Conservation (phyloP, 805 yeast species). For the Candida arabinofermentans region DNA sequence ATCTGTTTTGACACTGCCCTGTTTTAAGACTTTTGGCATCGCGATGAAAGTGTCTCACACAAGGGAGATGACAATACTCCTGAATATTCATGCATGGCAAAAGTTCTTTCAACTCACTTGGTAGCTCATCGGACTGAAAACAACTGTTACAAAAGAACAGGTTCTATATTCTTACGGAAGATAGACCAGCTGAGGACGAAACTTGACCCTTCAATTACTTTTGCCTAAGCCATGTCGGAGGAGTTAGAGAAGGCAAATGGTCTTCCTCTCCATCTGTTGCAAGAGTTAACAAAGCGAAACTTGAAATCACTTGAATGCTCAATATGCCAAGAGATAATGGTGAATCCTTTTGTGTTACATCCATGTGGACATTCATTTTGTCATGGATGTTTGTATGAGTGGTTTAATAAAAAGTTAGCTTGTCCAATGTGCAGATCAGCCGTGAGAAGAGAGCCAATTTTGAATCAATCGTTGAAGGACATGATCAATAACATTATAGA, state of each 20-base stretch:
- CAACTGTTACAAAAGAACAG: background rate
- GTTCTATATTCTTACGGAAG: too few species aligned
- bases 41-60: too few species aligned
- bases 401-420: conserved; percentile 55
- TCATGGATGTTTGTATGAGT: conserved; percentile 57
- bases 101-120: too few species aligned
- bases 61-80: too few species aligned
- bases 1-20: too few species aligned
- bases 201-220: too few species aligned
- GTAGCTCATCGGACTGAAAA: too few species aligned
- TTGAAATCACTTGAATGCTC: conserved; percentile 45
- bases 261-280: conserved; percentile 16
- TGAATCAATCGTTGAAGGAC: conserved; percentile 51
- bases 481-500: conserved; percentile 39
- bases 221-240: conserved; percentile 1
- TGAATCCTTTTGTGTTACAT: conserved; percentile 52
- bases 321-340: conserved; percentile 68
- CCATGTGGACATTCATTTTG: conserved; percentile 76
- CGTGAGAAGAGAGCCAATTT: conserved; percentile 45
- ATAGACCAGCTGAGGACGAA: too few species aligned
- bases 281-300: conserved; percentile 13
- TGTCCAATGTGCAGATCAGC: conserved; percentile 66
- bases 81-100: too few species aligned
- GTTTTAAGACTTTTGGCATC: too few species aligned
- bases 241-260: background rate